phyloP scores from a whole-genome alignment of 2,329 filamentous ascomycete genomes.

The Aspergillus candidus region DNA sequence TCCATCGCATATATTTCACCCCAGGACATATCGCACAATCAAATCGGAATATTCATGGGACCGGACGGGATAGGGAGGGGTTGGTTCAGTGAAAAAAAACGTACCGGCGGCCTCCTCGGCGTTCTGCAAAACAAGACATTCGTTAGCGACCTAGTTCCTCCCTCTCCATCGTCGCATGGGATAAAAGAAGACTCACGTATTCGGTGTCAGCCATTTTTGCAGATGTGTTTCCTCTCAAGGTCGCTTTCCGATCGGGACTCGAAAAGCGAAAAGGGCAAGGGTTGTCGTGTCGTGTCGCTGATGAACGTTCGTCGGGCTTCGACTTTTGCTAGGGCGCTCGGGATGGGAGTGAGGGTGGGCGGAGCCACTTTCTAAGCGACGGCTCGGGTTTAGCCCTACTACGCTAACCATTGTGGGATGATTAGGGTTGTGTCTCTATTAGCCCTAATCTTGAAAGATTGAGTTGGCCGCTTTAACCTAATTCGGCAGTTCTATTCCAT shows the following conservation, averaged over 20 bases:
- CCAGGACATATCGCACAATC: conserved; percentile 1
- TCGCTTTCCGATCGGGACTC: conserved; percentile 41
- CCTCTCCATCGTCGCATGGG: not conserved
- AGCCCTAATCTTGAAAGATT: conserved; percentile 7
- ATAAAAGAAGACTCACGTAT: conserved; percentile 61
- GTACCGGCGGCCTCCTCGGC: conserved; percentile 87
- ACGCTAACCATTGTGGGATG: conserved; percentile 23
- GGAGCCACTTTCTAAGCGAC: conserved; percentile 40
- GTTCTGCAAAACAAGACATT: conserved; percentile 57
- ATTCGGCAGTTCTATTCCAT: not conserved
- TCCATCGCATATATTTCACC: conserved; percentile 2
- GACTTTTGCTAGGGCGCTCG: conserved; percentile 23
- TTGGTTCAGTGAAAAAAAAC: conserved; percentile 27
- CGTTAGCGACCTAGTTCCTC: conserved; percentile 24
- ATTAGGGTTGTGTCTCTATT: conserved; percentile 6
- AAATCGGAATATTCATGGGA: conserved; percentile 3
- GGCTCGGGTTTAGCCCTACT: conserved; percentile 37
- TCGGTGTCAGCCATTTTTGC: conserved; percentile 80
- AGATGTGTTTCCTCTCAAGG: conserved; percentile 37
- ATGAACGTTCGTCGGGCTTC: conserved; percentile 24
- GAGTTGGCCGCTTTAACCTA: not conserved
- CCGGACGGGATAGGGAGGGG: conserved; percentile 10
- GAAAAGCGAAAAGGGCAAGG: conserved; percentile 41
- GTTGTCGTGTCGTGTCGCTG: conserved; percentile 36
- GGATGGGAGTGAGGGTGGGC: conserved; percentile 31